These are phyloP conservation scores for Trichoderma sp. DNA, from an alignment of 2,329 filamentous ascomycete genomes.

Conservation along the genomic window DNA sequence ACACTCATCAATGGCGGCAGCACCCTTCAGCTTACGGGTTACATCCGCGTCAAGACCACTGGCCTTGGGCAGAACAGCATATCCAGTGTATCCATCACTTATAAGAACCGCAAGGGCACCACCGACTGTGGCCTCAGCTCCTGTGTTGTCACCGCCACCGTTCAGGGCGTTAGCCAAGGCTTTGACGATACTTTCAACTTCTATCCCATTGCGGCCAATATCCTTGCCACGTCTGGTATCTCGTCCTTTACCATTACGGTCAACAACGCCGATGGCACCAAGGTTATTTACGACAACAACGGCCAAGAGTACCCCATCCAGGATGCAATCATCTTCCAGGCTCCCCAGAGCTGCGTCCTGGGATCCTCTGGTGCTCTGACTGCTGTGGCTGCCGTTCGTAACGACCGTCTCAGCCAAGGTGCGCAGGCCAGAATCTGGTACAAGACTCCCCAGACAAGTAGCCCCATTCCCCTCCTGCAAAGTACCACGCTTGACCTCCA, in stretches of 20 bases:
- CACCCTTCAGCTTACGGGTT: slow-evolving; percentile 53
- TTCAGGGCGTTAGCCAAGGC: slow-evolving; percentile 53
- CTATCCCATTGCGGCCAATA: slow-evolving; percentile 50
- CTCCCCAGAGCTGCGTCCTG: slow-evolving; percentile 58
- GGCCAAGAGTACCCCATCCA: slow-evolving; percentile 56
- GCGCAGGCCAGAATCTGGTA: slow-evolving; percentile 48
- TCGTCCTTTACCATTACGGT: slow-evolving; percentile 60
- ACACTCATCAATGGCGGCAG: slow-evolving; percentile 52
- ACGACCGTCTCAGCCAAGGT: slow-evolving; percentile 47
- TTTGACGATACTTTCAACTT: slow-evolving; percentile 64
- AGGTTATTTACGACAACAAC: slow-evolving; percentile 56
- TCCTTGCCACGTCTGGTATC: slow-evolving; percentile 61
- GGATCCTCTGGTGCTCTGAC: slow-evolving; percentile 46
- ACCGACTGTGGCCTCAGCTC: slow-evolving; percentile 44
- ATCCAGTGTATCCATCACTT: slow-evolving; percentile 52
- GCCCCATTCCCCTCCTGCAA: slow-evolving; percentile 46
- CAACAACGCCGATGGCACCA: slow-evolving; percentile 50
- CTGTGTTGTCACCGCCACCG: slow-evolving; percentile 49
- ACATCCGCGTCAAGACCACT: slow-evolving; percentile 60
- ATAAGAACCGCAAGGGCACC: slow-evolving; percentile 57
- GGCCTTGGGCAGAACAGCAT: slow-evolving; percentile 46
- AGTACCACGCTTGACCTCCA: slow-evolving; percentile 43
- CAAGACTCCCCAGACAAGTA: slow-evolving; percentile 44
- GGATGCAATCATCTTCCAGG: slow-evolving; percentile 58
- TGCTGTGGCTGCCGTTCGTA: slow-evolving; percentile 51